Evolutionary conservation across 495 filamentous ascomycete genomes (phyloP), one percentile per base, ranked within the genome.

Genomic region (Aspergillus asperescens): DNA sequence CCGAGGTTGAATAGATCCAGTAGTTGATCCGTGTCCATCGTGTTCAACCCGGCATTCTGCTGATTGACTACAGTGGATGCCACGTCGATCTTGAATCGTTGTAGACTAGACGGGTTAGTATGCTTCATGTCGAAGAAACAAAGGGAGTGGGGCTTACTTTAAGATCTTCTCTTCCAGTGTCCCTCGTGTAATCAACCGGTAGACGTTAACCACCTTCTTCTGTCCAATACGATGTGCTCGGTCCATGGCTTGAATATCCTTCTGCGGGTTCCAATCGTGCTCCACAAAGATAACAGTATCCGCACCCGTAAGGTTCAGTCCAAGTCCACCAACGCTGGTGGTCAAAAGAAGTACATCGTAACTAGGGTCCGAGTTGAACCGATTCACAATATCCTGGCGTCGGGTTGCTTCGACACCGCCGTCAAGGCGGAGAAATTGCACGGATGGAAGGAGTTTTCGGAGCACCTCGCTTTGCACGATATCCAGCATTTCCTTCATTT

Each of bases 201-300:
- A 98, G n/a, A 98, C 93, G 65, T 98, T 98, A 52, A 98, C 93
- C 16, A 96, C 92, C 77, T 96, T 96, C 84, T 96, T 96, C 75
- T 98, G 93, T 4, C 93, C 93, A 58, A 98, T 98, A 60, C 93
- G 85, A 73, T 98, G 93, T 8, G 94, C 93, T 41, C 93, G 90
- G 63, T 98, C 93, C 93, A 98, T 98, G 58, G 93, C 93, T 67
- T 98, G 93, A 59, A 98, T 80, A 71, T 98, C 93, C 69, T 95
- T 95, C 65, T 97, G 94, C 27, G 93, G 93, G 64, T 98, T 98
- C 93, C 93, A 98, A 68, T 98, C 93, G 68, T 98, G 93, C 71
- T 98, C 93, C 22, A 98, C 94, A 62, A 98, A 98, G 57, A 97
- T 98, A 56, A 98, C 93, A 0, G 93, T 98, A 71, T 98, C 93